Percentiles rank a stretch among this genome's conserved stretches.
These are phyloP conservation scores for Pterocarpus macrocarpus DNA, from an alignment of 306 rosid species.

Conservation along the genomic window DNA sequence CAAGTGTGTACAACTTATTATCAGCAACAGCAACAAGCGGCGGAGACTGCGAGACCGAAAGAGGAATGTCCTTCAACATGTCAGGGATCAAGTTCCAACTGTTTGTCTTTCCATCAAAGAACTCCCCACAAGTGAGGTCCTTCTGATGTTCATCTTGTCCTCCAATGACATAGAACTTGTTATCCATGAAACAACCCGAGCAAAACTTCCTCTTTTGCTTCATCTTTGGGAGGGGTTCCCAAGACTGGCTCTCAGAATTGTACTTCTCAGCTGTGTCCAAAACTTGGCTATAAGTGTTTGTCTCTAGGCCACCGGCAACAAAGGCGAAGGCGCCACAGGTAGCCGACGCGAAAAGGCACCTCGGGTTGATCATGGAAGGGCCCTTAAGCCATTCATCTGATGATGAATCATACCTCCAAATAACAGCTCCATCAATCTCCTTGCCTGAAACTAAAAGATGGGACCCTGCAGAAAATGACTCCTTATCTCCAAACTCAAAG, in stretches of 20 bases:
- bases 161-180: slow-evolving; percentile 76
- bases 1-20: slow-evolving; percentile 70
- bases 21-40: slow-evolving; percentile 79
- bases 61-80: slow-evolving; percentile 59
- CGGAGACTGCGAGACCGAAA: slow-evolving; percentile 52
- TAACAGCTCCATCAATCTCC: slow-evolving; percentile 59
- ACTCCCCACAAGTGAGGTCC: slow-evolving; percentile 68
- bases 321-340: slow-evolving; percentile 62
- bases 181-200: slow-evolving; percentile 80
- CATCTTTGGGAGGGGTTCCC: slow-evolving; percentile 80
- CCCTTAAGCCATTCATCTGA: slow-evolving; percentile 72
- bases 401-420: slow-evolving; percentile 72
- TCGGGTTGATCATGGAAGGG: slow-evolving; percentile 70
- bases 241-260: slow-evolving; percentile 55
- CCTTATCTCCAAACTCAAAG: slow-evolving; percentile 62
- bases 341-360: slow-evolving; percentile 78
- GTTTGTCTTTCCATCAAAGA: slow-evolving; percentile 61
- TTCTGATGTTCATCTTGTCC: slow-evolving; percentile 61
- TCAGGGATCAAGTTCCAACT: slow-evolving; percentile 71
- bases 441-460: slow-evolving; percentile 74
- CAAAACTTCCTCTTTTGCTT: slow-evolving; percentile 58
- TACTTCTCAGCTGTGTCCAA: slow-evolving; percentile 69
- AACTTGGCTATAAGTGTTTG: slow-evolving; percentile 41
- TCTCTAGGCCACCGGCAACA: slow-evolving; percentile 80
- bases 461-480: slow-evolving; percentile 77